Evolutionary conservation across 108 stramenopile genomes (phyloP).

Genomic region (Skeletonema potamos): DNA sequence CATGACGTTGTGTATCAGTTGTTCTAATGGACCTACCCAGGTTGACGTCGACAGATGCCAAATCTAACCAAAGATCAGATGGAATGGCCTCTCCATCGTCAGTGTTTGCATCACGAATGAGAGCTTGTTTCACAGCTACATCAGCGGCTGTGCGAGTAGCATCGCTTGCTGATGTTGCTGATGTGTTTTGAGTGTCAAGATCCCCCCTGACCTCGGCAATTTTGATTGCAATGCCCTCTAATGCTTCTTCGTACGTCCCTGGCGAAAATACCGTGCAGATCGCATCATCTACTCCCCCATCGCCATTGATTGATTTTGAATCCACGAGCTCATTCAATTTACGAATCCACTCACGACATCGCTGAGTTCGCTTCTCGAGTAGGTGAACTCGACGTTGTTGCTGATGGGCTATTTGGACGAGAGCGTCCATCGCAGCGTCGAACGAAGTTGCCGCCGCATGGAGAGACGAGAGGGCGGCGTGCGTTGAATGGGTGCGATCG

Average conservation of each 20-base stretch:
- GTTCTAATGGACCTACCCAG: conserved; percentile 20
- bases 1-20: conserved; percentile 19
- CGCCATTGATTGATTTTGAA: not conserved
- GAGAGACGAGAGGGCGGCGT: conserved; percentile 38
- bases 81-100: conserved; percentile 48
- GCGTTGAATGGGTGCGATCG: conserved; percentile 36
- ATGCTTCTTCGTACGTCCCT: conserved; percentile 25
- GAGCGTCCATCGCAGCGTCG: conserved; percentile 42
- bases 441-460: conserved; percentile 32
- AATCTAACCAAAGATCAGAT: conserved; percentile 47
- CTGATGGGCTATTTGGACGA: not conserved
- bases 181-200: not conserved
- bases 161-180: conserved; percentile 5
- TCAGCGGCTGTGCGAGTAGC: conserved; percentile 34
- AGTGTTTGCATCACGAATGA: conserved; percentile 19
- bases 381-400: conserved; percentile 16
- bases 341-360: conserved; percentile 13
- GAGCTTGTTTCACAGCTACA: conserved; percentile 21
- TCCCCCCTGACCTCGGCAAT: conserved; percentile 7
- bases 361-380: conserved; percentile 11
- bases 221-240: conserved; percentile 20
- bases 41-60: conserved; percentile 21
- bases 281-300: conserved; percentile 10
- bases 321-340: conserved; percentile 27
- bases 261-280: conserved; percentile 25